Conservation (phyloP, 805 yeast species). For the Wickerhamomyces bovis region DNA sequence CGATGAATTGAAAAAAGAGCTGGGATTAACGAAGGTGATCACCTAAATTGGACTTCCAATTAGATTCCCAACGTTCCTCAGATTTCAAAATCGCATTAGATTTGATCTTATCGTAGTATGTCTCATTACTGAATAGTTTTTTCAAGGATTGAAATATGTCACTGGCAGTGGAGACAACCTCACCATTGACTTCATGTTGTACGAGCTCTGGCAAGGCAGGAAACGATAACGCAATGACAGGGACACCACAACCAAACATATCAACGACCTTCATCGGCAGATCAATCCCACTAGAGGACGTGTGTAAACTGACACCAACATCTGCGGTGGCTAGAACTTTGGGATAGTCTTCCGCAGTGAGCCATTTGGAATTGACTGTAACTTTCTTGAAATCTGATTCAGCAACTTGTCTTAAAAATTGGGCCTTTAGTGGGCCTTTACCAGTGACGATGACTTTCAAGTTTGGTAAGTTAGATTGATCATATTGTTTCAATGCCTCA, state of each 20-base stretch:
- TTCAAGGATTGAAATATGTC: constrained; percentile 41
- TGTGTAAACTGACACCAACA: constrained; percentile 83
- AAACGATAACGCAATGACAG: constrained; percentile 75
- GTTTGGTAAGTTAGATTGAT: constrained; percentile 33
- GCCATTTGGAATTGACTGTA: constrained; percentile 65
- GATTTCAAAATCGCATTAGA: constrained; percentile 75
- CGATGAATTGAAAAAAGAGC: constrained; percentile 4
- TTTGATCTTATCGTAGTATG: constrained; percentile 37
- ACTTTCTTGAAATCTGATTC: constrained; percentile 42
- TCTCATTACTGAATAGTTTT: constrained; percentile 27
- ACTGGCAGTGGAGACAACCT: constrained; percentile 38
- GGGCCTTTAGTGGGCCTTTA: constrained; percentile 75
- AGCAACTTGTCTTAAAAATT: constrained; percentile 44
- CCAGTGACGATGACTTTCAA: constrained; percentile 86
- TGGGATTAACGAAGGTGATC: constrained; percentile 8
- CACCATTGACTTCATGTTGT: constrained; percentile 61
- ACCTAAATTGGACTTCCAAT: constrained; percentile 50
- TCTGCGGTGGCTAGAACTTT: constrained; percentile 69
- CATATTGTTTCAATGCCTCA: constrained; percentile 56
- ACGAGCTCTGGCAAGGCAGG: constrained; percentile 79
- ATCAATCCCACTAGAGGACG: constrained; percentile 89
- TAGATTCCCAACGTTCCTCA: constrained; percentile 60
- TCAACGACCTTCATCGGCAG: constrained; percentile 97
- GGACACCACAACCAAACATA: constrained; percentile 93
- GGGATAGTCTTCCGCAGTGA: constrained; percentile 75